phyloP scores from a whole-genome alignment of 352 stramenopile genomes.

The Peronospora destructor region DNA sequence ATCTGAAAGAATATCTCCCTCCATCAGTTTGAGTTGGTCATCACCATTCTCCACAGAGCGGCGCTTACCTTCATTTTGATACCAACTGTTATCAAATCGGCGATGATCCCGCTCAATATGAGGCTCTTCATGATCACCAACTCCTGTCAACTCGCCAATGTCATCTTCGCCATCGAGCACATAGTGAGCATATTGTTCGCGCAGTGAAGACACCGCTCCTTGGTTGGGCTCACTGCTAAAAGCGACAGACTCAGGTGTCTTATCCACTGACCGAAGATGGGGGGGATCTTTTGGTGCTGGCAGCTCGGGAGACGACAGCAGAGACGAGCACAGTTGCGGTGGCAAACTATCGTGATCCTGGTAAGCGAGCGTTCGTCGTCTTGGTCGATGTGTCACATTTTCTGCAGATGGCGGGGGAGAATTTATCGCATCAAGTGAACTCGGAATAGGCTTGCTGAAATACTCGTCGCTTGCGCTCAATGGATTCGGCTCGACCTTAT shows the following conservation, averaged over 20 bases:
- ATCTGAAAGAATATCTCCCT: background rate
- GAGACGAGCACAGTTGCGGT: background rate
- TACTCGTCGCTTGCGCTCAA: constrained; percentile 30
- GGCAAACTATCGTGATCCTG: constrained; percentile 11
- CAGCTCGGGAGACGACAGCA: constrained; percentile 1
- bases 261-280: constrained; percentile 3
- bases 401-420: constrained; percentile 23
- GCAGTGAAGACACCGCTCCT: background rate
- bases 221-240: background rate
- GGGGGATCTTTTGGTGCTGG: background rate
- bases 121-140: constrained; percentile 9
- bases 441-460: constrained; percentile 36
- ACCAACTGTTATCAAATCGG: constrained; percentile 4
- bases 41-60: background rate
- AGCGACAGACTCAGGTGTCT: background rate
- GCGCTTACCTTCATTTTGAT: background rate
- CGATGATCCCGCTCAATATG: constrained; percentile 5
- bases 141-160: constrained; percentile 6
- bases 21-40: constrained; percentile 4
- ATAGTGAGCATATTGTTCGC: constrained; percentile 6
- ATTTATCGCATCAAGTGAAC: constrained; percentile 15
- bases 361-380: constrained; percentile 7
- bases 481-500: constrained; percentile 9
- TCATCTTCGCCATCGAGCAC: constrained; percentile 11
- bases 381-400: constrained; percentile 32